phyloP scores from a whole-genome alignment of 257 asterid genomes.

The Lavandula angustifolia region DNA sequence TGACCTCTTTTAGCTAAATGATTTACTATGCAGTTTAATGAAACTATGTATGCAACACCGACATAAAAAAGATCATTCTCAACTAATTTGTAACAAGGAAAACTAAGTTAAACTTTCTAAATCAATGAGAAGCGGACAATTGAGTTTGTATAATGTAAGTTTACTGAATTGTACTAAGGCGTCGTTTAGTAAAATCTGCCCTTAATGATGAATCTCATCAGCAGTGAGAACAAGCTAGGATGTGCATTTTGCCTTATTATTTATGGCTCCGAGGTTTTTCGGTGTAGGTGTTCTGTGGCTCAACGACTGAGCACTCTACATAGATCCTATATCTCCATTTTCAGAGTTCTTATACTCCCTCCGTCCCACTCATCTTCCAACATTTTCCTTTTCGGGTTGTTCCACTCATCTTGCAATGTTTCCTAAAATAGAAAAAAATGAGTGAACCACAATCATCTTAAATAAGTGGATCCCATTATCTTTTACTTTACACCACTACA shows the following conservation, averaged over 20 bases:
- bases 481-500: no score
- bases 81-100: background rate
- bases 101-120: background rate
- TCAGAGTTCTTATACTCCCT: background rate
- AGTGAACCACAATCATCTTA: no score
- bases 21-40: conserved; percentile 6
- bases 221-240: background rate
- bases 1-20: conserved; percentile 8
- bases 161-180: background rate
- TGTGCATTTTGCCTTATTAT: background rate
- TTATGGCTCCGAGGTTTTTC: background rate
- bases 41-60: background rate
- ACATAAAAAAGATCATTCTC: conserved; percentile 3
- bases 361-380: no score
- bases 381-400: no score
- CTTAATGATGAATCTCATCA: background rate
- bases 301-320: background rate
- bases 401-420: no score
- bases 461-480: no score
- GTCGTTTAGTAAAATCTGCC: background rate
- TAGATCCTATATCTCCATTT: background rate
- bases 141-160: background rate
- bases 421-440: no score
- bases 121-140: background rate
- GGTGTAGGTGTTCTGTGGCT: background rate